Percentiles rank a stretch among this genome's conserved stretches.
phyloP scores from a whole-genome alignment of 352 stramenopile species.

The Phytophthora crassamura region DNA sequence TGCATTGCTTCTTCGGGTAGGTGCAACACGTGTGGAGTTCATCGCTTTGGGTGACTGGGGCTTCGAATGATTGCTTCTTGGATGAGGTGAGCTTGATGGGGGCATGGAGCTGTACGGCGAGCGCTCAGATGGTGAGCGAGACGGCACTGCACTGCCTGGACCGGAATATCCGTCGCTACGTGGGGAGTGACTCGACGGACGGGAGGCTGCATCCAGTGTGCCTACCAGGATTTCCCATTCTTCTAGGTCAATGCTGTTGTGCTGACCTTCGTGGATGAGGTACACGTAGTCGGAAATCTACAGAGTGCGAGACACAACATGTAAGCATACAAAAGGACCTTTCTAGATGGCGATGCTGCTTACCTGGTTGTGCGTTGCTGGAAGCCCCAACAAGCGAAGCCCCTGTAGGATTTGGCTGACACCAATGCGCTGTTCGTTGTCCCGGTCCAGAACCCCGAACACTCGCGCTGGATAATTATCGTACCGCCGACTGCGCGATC shows the following conservation, averaged over 20 bases:
- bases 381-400: slow-evolving; percentile 54
- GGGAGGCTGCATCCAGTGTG: slow-evolving; percentile 68
- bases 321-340: neutral
- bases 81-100: slow-evolving; percentile 19
- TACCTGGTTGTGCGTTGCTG: slow-evolving; percentile 76
- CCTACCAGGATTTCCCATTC: slow-evolving; percentile 76
- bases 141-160: slow-evolving; percentile 9
- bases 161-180: neutral
- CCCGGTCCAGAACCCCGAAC: slow-evolving; percentile 61
- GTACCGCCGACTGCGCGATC: slow-evolving; percentile 9
- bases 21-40: neutral
- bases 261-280: slow-evolving; percentile 67
- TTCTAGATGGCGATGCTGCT: neutral
- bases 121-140: slow-evolving; percentile 19
- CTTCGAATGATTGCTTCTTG: slow-evolving; percentile 1
- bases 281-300: slow-evolving; percentile 82
- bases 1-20: neutral
- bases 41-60: slow-evolving; percentile 3
- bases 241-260: slow-evolving; percentile 61
- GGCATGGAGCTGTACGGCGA: slow-evolving; percentile 13
- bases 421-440: slow-evolving; percentile 50
- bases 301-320: neutral
- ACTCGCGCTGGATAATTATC: slow-evolving; percentile 54
- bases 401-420: slow-evolving; percentile 67
- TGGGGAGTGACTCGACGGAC: slow-evolving; percentile 29